Conservation (phyloP, 164 flowering plant species). For the Cinnamomum micranthum region DNA sequence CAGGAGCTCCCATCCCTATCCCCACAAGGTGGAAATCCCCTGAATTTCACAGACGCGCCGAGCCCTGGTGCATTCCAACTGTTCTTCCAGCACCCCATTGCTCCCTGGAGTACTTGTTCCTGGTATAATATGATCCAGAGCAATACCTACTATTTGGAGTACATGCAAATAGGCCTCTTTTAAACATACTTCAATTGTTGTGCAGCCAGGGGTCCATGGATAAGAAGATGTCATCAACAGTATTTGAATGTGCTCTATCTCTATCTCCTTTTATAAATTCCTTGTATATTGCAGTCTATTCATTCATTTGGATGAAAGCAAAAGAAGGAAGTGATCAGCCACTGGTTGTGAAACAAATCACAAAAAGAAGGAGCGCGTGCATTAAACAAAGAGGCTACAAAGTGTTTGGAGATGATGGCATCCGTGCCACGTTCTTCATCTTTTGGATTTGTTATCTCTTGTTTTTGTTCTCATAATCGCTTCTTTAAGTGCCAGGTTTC, state of each 20-base stretch:
- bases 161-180: background rate
- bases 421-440: background rate
- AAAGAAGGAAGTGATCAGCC: slow-evolving; percentile 3
- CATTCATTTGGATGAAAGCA: slow-evolving; percentile 2
- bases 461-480: background rate
- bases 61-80: background rate
- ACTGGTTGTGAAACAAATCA: background rate
- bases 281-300: background rate
- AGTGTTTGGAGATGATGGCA: background rate
- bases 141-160: background rate
- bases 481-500: background rate
- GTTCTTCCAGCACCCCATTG: no score
- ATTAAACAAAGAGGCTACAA: background rate
- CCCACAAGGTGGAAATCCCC: no score
- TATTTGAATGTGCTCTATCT: background rate
- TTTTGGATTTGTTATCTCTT: background rate
- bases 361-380: background rate
- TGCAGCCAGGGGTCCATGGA: background rate
- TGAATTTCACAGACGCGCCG: no score
- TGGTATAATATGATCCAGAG: background rate
- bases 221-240: background rate
- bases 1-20: no score
- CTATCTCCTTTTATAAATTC: background rate
- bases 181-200: no score
- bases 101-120: background rate